These are phyloP conservation scores for Astragalus membranaceus DNA, from an alignment of 306 rosid species.

Conservation along the genomic window DNA sequence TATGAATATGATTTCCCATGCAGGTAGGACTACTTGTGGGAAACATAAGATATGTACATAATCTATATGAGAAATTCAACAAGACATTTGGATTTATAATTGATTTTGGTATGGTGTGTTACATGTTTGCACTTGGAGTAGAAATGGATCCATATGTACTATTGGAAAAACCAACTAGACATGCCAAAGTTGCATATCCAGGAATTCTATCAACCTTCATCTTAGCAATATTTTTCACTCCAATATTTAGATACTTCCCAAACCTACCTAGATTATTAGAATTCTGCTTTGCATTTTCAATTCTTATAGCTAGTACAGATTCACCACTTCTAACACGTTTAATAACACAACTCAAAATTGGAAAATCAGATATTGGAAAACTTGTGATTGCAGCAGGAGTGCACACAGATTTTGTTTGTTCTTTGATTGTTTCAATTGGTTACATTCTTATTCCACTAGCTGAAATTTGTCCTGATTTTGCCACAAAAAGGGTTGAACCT, in stretches of 20 bases:
- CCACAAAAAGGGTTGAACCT: background rate
- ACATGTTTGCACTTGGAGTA: slow-evolving; percentile 81
- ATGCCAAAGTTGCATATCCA: slow-evolving; percentile 52
- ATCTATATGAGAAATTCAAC: slow-evolving; percentile 1
- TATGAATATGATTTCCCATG: background rate
- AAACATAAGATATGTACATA: slow-evolving; percentile 40
- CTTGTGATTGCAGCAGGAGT: slow-evolving; percentile 76
- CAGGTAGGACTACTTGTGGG: slow-evolving; percentile 71
- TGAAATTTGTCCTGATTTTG: background rate
- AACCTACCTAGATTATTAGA: background rate
- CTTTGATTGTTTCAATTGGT: slow-evolving; percentile 46
- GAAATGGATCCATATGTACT: slow-evolving; percentile 70
- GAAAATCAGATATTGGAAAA: slow-evolving; percentile 86
- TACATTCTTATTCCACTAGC: slow-evolving; percentile 39
- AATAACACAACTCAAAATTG: slow-evolving; percentile 61
- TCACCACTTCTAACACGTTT: slow-evolving; percentile 78
- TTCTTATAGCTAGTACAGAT: slow-evolving; percentile 61
- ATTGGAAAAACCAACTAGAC: slow-evolving; percentile 37
- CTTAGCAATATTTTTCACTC: slow-evolving; percentile 27
- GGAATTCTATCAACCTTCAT: slow-evolving; percentile 53
- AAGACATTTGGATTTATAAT: slow-evolving; percentile 47
- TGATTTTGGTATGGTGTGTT: slow-evolving; percentile 80
- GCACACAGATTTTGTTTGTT: slow-evolving; percentile 70
- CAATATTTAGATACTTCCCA: slow-evolving; percentile 29
- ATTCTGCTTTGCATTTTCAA: slow-evolving; percentile 42